Evolutionary conservation across 2,329 filamentous ascomycete species (phyloP).

Genomic region (Pyrenochaeta sp.): DNA sequence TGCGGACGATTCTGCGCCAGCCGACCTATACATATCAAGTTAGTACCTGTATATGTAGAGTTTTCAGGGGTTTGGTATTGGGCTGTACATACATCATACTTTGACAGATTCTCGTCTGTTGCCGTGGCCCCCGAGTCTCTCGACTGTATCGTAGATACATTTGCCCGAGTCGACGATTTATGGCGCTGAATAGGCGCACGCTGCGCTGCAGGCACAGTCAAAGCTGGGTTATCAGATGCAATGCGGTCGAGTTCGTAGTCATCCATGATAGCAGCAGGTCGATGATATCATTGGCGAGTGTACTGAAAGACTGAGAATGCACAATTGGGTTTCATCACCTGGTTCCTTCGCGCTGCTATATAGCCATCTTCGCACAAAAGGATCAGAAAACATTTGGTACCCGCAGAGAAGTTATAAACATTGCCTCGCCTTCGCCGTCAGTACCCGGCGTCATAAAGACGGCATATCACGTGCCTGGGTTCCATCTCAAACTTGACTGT

Average conservation of each 20-base stretch:
- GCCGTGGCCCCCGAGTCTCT: constrained; percentile 3
- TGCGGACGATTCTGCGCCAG: constrained; percentile 46
- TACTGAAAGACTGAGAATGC: too few species aligned
- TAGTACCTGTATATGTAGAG: too few species aligned
- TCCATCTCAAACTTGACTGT: too few species aligned
- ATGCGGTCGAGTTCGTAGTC: constrained; percentile 36
- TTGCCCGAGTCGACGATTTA: constrained; percentile 16
- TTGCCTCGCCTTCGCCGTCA: too few species aligned
- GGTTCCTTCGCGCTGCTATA: too few species aligned
- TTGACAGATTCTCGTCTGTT: constrained; percentile 19
- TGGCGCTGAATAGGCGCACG: constrained; percentile 19
- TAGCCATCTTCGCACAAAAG: too few species aligned
- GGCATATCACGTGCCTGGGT: too few species aligned
- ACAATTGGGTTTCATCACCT: too few species aligned
- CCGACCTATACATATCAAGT: constrained; percentile 37
- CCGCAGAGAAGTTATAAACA: too few species aligned
- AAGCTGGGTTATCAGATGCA: constrained; percentile 36
- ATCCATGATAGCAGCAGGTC: constrained; percentile 27
- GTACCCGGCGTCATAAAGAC: too few species aligned
- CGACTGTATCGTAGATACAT: constrained; percentile 6
- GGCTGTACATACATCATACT: constrained; percentile 32
- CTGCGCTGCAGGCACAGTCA: constrained; percentile 30
- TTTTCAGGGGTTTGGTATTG: neutral
- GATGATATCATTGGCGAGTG: neutral
- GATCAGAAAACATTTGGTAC: too few species aligned